phyloP scores from a whole-genome alignment of 108 stramenopile genomes.

The Cyclotella atomus region DNA sequence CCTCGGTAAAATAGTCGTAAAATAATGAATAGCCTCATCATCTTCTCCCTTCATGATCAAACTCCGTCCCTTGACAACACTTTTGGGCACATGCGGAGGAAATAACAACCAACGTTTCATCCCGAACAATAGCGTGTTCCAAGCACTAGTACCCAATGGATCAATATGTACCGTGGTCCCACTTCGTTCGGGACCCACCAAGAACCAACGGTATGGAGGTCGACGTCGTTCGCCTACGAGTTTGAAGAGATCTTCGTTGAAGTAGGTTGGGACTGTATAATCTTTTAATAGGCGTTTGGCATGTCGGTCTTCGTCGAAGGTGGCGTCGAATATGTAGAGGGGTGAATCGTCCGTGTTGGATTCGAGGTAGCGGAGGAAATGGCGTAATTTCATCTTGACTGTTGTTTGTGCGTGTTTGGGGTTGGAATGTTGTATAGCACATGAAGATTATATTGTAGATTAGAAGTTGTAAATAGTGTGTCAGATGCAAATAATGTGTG shows the following conservation, averaged over 20 bases:
- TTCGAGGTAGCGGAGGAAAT: conserved; percentile 89
- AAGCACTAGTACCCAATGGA: conserved; percentile 95
- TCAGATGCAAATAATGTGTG: too few relatives aligned
- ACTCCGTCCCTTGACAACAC: conserved; percentile 85
- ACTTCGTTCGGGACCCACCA: conserved; percentile 90
- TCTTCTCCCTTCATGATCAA: conserved; percentile 86
- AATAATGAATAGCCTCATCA: conserved; percentile 98
- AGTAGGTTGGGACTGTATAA: conserved; percentile 93
- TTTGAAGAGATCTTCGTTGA: conserved; percentile 92
- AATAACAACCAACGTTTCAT: conserved; percentile 98
- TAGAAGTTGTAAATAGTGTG: too few relatives aligned
- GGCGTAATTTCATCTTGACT: conserved; percentile 87
- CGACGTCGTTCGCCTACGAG: conserved; percentile 90
- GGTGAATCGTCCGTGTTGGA: conserved; percentile 94
- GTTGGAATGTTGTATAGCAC: too few relatives aligned
- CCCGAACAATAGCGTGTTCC: conserved; percentile 96
- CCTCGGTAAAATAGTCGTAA: conserved; percentile 88
- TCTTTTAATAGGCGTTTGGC: conserved; percentile 69
- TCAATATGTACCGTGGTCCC: conserved; percentile 97
- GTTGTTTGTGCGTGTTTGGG: too few relatives aligned
- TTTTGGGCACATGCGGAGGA: conserved; percentile 88
- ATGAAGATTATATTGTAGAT: too few relatives aligned
- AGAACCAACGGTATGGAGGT: conserved; percentile 98
- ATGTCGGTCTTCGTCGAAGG: conserved; percentile 84
- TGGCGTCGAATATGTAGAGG: conserved; percentile 96